Evolutionary conservation across 202 grass and related monocot species (phyloP), one percentile per base, ranked within the genome.

Genomic region (Bolboschoenoplectus hybrid): DNA sequence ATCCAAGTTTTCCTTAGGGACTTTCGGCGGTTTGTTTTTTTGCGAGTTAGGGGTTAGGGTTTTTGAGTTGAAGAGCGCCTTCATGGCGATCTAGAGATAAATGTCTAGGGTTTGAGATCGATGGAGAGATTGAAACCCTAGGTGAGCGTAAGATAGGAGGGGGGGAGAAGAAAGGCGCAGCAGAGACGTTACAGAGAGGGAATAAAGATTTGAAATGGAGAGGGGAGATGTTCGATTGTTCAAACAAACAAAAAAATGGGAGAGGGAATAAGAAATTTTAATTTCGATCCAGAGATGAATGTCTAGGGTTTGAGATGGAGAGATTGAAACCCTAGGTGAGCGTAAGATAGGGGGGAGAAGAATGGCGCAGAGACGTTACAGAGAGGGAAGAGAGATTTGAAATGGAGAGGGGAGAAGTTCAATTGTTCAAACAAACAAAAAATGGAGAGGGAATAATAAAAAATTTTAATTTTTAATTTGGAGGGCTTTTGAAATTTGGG

Each of bases 1-100:
- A 70, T 90, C 89, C 66, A 88, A 35, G 81, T 90, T 90, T 79
- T 90, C 89, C 86, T 90, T 90, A 6, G 89, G 89, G 39, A 82
- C 38, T 75, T 85, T 78, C 6, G 89, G 86, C 19, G 85, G 82
- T 55, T 84, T 86, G 63, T 39, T 69, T 58, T 88, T 90, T 44
- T 85, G 85, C 62, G 88, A 87, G 6, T 64, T 84, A 46, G 89
- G 85, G 5, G 82, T 88, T 41, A 81, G 81, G 74, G 88, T 55
- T 85, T 90, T 87, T 38, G 81, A 43, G 55, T 85, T 78, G 73
- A 84, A 87, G 7, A 88, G 58, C 34, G 81, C 64, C 81, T 90
- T 90, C 89, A 90, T 90, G 68, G 57, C 50, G 46, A 85, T 79
- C 45, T 49, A n/a, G 67, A 60, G 77, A 62, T 40, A 9, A 46